phyloP scores from a whole-genome alignment of 176 grass and related monocot species.

The Triticum timopheevii region DNA sequence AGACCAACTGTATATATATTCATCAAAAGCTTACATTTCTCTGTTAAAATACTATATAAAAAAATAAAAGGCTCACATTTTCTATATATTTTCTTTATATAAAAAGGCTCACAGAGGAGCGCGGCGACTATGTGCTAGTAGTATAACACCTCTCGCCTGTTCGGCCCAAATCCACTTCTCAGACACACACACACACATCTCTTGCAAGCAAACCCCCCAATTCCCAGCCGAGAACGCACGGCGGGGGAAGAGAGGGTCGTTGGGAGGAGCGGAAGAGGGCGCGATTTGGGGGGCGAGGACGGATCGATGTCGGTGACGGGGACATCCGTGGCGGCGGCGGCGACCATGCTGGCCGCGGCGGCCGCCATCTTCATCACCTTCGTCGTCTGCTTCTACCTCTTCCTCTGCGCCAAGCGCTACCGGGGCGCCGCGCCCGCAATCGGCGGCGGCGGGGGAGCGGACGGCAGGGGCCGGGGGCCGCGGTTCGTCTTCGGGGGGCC shows the following conservation, averaged over 20 bases:
- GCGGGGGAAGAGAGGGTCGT: slow-evolving; percentile 9
- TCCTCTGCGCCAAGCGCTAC: slow-evolving; percentile 66
- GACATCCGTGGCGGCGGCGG: slow-evolving; percentile 36
- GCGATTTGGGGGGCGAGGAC: not conserved
- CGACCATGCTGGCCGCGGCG: slow-evolving; percentile 50
- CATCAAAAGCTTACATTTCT: too few relatives aligned
- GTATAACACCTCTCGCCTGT: slow-evolving; percentile 3
- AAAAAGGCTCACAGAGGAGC: not conserved
- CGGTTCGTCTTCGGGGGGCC: slow-evolving; percentile 33
- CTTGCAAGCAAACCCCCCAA: not conserved
- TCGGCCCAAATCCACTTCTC: not conserved
- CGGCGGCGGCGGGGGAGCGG: not conserved
- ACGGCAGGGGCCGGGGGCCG: not conserved
- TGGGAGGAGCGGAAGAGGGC: not conserved
- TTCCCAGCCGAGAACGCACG: slow-evolving; percentile 17
- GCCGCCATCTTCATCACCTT: slow-evolving; percentile 69
- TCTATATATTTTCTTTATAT: too few relatives aligned
- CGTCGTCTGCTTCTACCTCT: slow-evolving; percentile 68
- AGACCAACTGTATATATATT: too few relatives aligned
- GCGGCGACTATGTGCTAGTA: not conserved
- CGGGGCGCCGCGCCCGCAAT: slow-evolving; percentile 45
- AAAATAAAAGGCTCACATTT: too few relatives aligned
- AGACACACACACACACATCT: not conserved
- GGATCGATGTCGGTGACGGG: slow-evolving; percentile 43
- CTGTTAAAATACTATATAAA: too few relatives aligned